Base-by-base conservation (phyloP, 1,284 basidiomycete species). In the Pyrrhoderma noxium region DNA sequence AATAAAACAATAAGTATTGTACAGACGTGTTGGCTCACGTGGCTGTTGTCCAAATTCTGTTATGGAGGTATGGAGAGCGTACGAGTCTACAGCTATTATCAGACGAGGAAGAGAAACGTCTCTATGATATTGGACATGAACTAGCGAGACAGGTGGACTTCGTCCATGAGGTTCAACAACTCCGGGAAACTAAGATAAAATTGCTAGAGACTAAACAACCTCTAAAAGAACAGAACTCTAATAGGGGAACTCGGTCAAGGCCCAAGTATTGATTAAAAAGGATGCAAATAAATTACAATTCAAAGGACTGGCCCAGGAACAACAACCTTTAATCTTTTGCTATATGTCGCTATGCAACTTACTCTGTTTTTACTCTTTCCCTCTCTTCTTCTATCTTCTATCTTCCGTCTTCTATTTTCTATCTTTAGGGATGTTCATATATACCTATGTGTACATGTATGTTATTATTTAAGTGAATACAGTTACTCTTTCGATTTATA, bases 21-120 rank as follows among this genome's bases (percentile, higher is more conserved):
- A 65, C 76, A 23, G 79, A 82, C 55, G 73, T 89, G 21, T 74
- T 89, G 9, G 69, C 85, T 8, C 81, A 79, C 2, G 84, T 86
- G 64, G 73, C 80, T 1, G 69, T 85, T 36, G 68, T 81, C 39
- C 85, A 89, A 60, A 69, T 89, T 14, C 67, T 85, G 5, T 65
- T 87, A 13, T 87, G 85, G 82, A 76, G 82, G 14, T 67, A 67
- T 13, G 82, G 80, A 1, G 64, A 73, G 34, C 81, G 85, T 18
- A 70, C 61, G 1, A 70, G 71, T 0, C 43, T 69, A 3, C 66
- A 69, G 1, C 64, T 84, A 8, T 70, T 82, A 14, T 63, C 74
- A 1, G 60, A 64, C 0, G 67, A 68, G 21, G 79, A 83, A 53
- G 85, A 89, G 64, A 61, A 68, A 54, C 63, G 62, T 46, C 61